Percentiles rank a stretch among this genome's conserved stretches.
Conservation (phyloP, 2,329 filamentous ascomycete genomes). For the Trichoderma asperellum region DNA sequence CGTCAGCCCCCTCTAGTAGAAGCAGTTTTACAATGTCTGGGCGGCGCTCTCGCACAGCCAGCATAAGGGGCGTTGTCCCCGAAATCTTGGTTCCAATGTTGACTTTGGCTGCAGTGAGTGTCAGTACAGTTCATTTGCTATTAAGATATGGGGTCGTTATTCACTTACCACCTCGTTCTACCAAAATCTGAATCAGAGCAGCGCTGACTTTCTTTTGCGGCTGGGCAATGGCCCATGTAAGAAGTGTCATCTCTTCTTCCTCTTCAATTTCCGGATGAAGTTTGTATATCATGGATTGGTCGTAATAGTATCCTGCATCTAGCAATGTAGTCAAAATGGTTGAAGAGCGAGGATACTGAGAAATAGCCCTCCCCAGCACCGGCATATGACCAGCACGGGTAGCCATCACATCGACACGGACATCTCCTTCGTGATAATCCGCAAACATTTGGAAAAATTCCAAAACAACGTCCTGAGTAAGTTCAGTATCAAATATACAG, state of each 20-base stretch:
- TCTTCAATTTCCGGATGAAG: slow-evolving; percentile 53
- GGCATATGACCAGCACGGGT: slow-evolving; percentile 49
- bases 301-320: slow-evolving; percentile 62
- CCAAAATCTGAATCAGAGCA: slow-evolving; percentile 58
- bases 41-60: slow-evolving; percentile 60
- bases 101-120: slow-evolving; percentile 52
- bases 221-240: slow-evolving; percentile 65
- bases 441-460: slow-evolving; percentile 57
- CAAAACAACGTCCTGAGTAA: slow-evolving; percentile 55
- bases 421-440: slow-evolving; percentile 53
- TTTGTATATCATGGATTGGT: slow-evolving; percentile 52
- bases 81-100: slow-evolving; percentile 58
- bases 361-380: slow-evolving; percentile 57
- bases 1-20: slow-evolving; percentile 62
- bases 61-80: slow-evolving; percentile 60
- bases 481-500: slow-evolving; percentile 56
- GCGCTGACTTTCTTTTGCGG: slow-evolving; percentile 66
- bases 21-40: slow-evolving; percentile 62
- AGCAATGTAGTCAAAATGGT: slow-evolving; percentile 57
- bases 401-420: slow-evolving; percentile 56
- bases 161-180: slow-evolving; percentile 49
- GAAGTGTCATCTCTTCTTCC: slow-evolving; percentile 58
- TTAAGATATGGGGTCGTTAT: background rate
- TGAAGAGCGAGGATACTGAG: slow-evolving; percentile 58
- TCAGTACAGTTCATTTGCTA: slow-evolving; percentile 28